A percentile compares a stretch with the other conserved stretches of the same genome.
These are phyloP conservation scores for Gastrolobium villosum DNA, from an alignment of 306 rosid genomes.

Conservation along the genomic window DNA sequence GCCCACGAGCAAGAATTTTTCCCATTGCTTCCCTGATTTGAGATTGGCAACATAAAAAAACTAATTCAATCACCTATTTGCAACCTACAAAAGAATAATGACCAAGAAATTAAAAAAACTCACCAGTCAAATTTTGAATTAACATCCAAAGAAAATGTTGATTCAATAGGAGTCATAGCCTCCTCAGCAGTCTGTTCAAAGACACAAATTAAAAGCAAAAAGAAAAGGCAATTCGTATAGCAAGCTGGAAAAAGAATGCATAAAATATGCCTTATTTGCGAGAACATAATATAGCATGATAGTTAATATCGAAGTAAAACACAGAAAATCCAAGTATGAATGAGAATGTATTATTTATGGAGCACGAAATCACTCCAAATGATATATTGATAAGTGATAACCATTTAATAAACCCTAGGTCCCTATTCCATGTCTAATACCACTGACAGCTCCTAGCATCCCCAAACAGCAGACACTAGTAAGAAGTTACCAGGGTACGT, in stretches of 20 bases:
- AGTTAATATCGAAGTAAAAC: slow-evolving; percentile 36
- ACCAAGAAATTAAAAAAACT: slow-evolving; percentile 46
- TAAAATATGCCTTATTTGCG: background rate
- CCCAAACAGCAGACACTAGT: slow-evolving; percentile 6
- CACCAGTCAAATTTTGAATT: slow-evolving; percentile 96
- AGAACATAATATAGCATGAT: background rate
- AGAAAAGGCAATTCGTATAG: slow-evolving; percentile 11
- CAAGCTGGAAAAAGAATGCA: slow-evolving; percentile 23
- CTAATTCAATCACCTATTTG: slow-evolving; percentile 34
- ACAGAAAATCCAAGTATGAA: slow-evolving; percentile 27
- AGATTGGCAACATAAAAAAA: slow-evolving; percentile 29
- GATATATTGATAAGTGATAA: slow-evolving; percentile 36
- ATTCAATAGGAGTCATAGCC: slow-evolving; percentile 99
- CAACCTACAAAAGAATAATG: slow-evolving; percentile 32
- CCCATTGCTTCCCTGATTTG: slow-evolving; percentile 97
- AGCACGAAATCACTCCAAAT: slow-evolving; percentile 15
- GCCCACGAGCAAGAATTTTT: slow-evolving; percentile 96
- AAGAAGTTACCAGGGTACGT: slow-evolving; percentile 5
- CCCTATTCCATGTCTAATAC: background rate
- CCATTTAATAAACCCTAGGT: background rate
- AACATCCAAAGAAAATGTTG: slow-evolving; percentile 94
- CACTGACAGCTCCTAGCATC: slow-evolving; percentile 15
- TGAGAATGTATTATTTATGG: slow-evolving; percentile 11
- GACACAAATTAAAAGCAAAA: slow-evolving; percentile 20
- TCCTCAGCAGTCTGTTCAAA: slow-evolving; percentile 90